Conservation (phyloP, 495 filamentous ascomycete species). For the Peziza echinospora region DNA sequence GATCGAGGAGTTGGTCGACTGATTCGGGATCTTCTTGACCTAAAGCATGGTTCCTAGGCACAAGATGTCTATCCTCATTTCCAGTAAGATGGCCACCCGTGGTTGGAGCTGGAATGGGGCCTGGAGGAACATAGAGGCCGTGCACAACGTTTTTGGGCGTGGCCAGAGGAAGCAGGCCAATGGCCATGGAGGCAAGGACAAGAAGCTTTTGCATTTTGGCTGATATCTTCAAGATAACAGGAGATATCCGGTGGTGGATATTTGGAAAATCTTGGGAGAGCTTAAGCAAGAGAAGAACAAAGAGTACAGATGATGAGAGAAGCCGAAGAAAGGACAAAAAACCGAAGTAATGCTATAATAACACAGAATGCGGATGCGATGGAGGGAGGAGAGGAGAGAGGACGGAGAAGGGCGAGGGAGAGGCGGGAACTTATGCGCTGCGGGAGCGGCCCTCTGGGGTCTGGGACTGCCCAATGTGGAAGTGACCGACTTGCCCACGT, state of each 20-base stretch:
- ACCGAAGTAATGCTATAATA: not conserved
- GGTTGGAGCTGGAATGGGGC: not conserved
- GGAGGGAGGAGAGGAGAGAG: not conserved
- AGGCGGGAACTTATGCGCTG: no score
- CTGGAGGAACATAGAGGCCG: not conserved
- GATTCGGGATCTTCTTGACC: not conserved
- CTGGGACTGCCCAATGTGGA: no score
- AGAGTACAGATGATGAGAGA: not conserved
- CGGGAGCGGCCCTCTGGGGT: no score
- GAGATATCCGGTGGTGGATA: not conserved
- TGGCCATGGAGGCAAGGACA: not conserved
- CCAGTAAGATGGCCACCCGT: not conserved
- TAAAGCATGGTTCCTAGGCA: no score
- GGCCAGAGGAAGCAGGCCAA: not conserved
- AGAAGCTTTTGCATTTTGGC: not conserved
- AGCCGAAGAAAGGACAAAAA: not conserved
- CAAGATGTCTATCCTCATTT: not conserved
- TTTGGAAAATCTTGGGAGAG: not conserved
- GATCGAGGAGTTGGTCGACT: not conserved
- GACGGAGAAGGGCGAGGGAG: not conserved
- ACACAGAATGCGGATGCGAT: not conserved
- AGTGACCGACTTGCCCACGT: no score
- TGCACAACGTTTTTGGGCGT: not conserved
- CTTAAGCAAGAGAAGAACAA: not conserved
- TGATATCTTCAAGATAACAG: not conserved